Conservation (phyloP, 1,284 basidiomycete species). For the Coniferiporia weirii region DNA sequence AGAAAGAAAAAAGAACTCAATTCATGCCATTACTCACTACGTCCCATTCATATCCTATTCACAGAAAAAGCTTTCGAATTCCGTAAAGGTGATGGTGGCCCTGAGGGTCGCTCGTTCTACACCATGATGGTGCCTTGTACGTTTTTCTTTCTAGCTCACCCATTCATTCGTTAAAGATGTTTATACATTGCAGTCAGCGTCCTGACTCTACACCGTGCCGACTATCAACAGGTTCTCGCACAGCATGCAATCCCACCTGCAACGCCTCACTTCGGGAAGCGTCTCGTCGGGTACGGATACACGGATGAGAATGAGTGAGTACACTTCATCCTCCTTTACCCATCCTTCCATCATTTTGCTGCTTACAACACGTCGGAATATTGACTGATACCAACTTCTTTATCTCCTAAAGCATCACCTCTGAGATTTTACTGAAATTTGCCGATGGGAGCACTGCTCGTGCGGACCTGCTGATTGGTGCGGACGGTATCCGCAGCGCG, state of each 20-base stretch:
- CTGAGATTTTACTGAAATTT: conserved; percentile 14
- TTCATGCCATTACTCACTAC: background rate
- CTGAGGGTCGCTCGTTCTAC: conserved; percentile 9
- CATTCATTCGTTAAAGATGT: background rate
- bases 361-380: background rate
- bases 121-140: conserved; percentile 15
- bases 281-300: conserved; percentile 9
- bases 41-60: too few species aligned
- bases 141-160: background rate
- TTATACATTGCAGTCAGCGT: conserved; percentile 8
- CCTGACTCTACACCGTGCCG: conserved; percentile 16
- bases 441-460: conserved; percentile 17
- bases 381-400: background rate
- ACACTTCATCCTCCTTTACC: background rate
- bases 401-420: background rate
- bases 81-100: conserved; percentile 4
- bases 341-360: background rate
- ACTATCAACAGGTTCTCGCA: conserved; percentile 14
- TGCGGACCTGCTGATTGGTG: conserved; percentile 19
- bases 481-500: conserved; percentile 19
- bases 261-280: conserved; percentile 11
- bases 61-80: conserved; percentile 16
- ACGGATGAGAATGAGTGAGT: conserved; percentile 7
- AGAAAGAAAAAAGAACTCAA: background rate
- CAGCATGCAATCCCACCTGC: conserved; percentile 6